Evolutionary conservation across 306 rosid species (phyloP).

Genomic region (Inga leiocalycina): DNA sequence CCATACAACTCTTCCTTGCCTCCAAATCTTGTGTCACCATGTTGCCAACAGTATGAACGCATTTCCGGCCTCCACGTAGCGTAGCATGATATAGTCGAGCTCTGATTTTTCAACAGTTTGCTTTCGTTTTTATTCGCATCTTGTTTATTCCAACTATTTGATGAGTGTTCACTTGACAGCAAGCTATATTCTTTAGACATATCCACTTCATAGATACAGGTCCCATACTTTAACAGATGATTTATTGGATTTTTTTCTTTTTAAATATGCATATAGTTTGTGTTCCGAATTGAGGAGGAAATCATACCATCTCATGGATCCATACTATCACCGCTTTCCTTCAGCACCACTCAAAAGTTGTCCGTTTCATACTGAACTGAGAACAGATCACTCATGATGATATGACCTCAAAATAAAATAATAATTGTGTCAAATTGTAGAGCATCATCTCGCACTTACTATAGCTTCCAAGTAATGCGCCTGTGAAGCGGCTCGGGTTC

Average conservation of each 20-base stretch:
- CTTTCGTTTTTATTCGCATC: not conserved
- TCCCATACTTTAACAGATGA: not conserved
- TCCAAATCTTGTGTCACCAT: not conserved
- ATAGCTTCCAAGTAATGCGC: not conserved
- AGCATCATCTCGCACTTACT: not conserved
- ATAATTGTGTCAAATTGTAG: not conserved
- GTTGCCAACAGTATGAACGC: slow-evolving; percentile 18
- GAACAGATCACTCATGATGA: not conserved
- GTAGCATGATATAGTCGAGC: slow-evolving; percentile 1
- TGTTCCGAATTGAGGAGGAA: not conserved
- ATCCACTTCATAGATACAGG: not conserved
- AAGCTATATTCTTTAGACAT: not conserved
- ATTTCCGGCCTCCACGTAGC: not conserved
- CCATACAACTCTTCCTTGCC: not conserved
- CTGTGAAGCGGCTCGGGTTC: not conserved
- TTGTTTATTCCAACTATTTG: not conserved
- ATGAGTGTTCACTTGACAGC: not conserved
- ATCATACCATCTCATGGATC: not conserved
- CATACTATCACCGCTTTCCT: not conserved
- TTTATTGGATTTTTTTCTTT: not conserved
- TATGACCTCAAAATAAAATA: not conserved
- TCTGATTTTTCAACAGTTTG: slow-evolving; percentile 16
- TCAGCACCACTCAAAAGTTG: not conserved
- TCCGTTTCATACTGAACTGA: not conserved
- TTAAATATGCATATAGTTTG: not conserved